phyloP scores from a whole-genome alignment of 2,329 filamentous ascomycete species.

The Trichophyton benhamiae region DNA sequence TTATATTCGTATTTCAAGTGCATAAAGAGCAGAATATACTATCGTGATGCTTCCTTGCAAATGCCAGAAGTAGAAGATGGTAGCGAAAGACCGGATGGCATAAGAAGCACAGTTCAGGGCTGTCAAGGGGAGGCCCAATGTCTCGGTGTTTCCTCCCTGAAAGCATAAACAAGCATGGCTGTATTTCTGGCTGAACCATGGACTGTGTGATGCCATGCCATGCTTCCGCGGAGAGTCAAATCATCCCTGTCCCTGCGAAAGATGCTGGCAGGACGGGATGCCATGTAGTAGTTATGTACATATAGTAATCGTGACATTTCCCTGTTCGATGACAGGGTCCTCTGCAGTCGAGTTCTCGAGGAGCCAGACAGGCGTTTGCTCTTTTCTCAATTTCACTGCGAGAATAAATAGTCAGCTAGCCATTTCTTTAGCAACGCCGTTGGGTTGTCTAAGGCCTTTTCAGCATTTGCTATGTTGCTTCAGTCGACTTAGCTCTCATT shows the following conservation, averaged over 20 bases:
- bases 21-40: background rate
- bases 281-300: background rate
- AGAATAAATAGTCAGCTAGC: background rate
- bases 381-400: no score
- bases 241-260: background rate
- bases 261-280: background rate
- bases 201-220: background rate
- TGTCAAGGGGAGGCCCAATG: background rate
- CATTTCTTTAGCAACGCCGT: no score
- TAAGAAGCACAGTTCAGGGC: background rate
- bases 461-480: background rate
- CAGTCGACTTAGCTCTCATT: background rate
- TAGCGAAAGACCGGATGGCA: background rate
- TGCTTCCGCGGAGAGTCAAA: background rate
- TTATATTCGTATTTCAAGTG: background rate
- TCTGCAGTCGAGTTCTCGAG: no score
- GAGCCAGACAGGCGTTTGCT: no score
- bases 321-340: no score
- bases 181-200: background rate
- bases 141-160: background rate
- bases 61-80: background rate
- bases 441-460: no score
- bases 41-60: background rate
- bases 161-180: background rate
- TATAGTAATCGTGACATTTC: background rate